Evolutionary conservation across 2,329 filamentous ascomycete genomes (phyloP), one percentile per base, ranked within the genome.

Genomic region (Arthrobotrys sphaeroides): DNA sequence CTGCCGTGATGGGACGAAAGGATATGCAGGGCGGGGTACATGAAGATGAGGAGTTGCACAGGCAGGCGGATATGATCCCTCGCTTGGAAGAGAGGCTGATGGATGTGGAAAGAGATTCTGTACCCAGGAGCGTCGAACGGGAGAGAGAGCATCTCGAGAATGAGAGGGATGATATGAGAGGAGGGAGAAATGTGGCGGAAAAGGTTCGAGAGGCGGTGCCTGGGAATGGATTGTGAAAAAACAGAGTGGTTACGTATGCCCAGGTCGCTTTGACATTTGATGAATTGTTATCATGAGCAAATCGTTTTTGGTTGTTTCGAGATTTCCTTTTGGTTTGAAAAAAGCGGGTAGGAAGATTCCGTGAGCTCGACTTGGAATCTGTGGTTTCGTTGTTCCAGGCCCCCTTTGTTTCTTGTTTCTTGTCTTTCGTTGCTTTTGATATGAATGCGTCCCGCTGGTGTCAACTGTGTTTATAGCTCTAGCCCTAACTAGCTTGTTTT

Each of bases 41-140:
- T 40, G 69, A 73, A 64, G 62, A 74, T 43, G 70, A 74, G 38
- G 70, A 68, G n/a, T 33, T 74, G 13, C 70, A 74, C 16, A 53
- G 62, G n/a, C 62, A 74, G 28, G 70, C 55, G 13, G 62, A 45
- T 57, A 68, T 49, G 62, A 74, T 74, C 24, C 70, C 70, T 36
- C 49, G 57, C 43, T 38, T 73, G 10, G 61, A 73, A 51, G 24
- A 70, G 53, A 36, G 49, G 20, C 10, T 43, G 0, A 51, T 45
- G 9, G 70, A 74, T 47, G 28, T 38, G n/a, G 22, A 42, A 24
- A 31, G 40, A 13, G 53, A 68, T 57, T 10, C 33, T n/a, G 70
- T 74, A 5, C 70, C 70, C 10, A 62, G 70, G 38, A 74, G 55
- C 36, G 12, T 74, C 42, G 70, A 68, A 20, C n/a, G 12, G 28